phyloP scores from a whole-genome alignment of 306 rosid genomes.

The Macrotyloma uniflorum region DNA sequence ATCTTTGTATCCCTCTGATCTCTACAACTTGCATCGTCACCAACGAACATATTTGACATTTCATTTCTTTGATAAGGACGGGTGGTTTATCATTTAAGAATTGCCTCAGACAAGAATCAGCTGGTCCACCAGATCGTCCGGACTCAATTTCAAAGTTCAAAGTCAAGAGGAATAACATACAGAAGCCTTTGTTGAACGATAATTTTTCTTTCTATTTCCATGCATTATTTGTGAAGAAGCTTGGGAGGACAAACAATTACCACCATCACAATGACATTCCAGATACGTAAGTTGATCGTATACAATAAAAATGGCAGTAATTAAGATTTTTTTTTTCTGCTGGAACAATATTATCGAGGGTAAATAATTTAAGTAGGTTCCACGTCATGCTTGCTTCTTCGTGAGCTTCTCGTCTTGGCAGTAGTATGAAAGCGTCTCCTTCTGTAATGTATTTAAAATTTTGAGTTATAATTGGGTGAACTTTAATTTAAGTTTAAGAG shows the following conservation, averaged over 20 bases:
- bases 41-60: constrained; percentile 20
- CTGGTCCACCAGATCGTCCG: constrained; percentile 39
- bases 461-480: too few relatives aligned
- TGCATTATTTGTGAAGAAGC: not conserved
- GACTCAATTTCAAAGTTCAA: constrained; percentile 37
- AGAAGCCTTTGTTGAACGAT: constrained; percentile 45
- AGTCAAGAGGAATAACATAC: constrained; percentile 41
- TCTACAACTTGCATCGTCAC: constrained; percentile 23
- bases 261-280: not conserved
- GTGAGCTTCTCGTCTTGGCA: too few relatives aligned
- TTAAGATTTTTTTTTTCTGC: too few relatives aligned
- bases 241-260: not conserved
- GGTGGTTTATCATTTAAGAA: not conserved
- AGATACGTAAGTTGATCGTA: not conserved
- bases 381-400: too few relatives aligned
- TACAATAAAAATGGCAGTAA: too few relatives aligned
- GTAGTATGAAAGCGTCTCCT: too few relatives aligned
- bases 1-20: not conserved
- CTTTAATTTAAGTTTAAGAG: too few relatives aligned
- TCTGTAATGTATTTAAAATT: too few relatives aligned
- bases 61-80: not conserved
- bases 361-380: too few relatives aligned
- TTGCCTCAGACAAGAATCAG: constrained; percentile 31
- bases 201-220: not conserved
- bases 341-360: too few relatives aligned